These are phyloP conservation scores for Moniliella sp. DNA, from an alignment of 1,284 basidiomycete genomes.

Conservation along the genomic window DNA sequence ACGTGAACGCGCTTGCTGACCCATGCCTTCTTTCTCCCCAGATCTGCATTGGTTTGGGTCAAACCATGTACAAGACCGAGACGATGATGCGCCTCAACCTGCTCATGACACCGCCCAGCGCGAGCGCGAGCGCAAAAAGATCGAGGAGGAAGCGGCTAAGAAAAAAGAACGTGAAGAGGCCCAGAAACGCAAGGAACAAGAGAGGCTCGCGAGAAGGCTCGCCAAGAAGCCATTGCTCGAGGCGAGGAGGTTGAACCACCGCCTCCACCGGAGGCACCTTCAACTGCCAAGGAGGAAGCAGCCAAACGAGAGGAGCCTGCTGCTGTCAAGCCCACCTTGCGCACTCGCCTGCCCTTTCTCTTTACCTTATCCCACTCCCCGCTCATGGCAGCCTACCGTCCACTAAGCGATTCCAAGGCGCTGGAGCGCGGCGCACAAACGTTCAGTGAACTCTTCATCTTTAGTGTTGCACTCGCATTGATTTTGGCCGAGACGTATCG, in stretches of 20 bases:
- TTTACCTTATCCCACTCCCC: too few relatives aligned
- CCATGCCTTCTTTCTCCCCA: not conserved
- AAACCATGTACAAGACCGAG: conserved; percentile 23
- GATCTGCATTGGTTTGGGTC: conserved; percentile 24
- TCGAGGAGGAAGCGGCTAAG: conserved; percentile 1
- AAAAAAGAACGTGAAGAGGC: not conserved
- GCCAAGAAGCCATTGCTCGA: too few relatives aligned
- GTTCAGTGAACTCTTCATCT: conserved; percentile 27
- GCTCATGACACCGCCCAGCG: conserved; percentile 5
- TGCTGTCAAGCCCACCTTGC: too few relatives aligned
- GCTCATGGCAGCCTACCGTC: too few relatives aligned
- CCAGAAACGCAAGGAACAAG: not conserved
- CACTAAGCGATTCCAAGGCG: conserved; percentile 26
- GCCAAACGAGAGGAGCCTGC: too few relatives aligned
- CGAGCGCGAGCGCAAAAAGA: not conserved
- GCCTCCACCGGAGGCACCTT: too few relatives aligned
- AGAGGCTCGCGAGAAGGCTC: too few relatives aligned
- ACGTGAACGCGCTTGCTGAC: not conserved
- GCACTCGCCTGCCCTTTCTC: too few relatives aligned
- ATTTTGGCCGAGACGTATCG: conserved; percentile 28
- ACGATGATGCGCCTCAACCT: conserved; percentile 20
- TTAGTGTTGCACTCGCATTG: conserved; percentile 22
- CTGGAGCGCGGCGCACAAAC: conserved; percentile 9
- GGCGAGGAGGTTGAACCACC: too few relatives aligned
- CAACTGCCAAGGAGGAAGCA: too few relatives aligned